Conservation (phyloP, 306 rosid genomes). For the Casuarina cunninghamiana region DNA sequence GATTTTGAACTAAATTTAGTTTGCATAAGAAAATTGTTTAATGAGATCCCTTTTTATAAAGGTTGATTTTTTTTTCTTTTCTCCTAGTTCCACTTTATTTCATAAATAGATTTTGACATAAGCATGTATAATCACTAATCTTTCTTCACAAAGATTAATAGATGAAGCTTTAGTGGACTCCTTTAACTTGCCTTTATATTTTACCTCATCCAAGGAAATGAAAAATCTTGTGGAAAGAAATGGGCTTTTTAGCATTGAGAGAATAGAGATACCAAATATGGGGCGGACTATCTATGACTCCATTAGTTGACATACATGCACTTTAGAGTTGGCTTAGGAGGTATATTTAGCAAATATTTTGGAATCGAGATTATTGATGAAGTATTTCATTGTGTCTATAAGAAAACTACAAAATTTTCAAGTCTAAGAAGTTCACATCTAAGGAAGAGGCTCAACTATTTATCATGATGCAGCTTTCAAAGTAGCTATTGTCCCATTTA, state of each 20-base stretch:
- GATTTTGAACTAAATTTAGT: too few relatives aligned
- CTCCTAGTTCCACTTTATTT: too few relatives aligned
- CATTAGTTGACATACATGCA: background rate
- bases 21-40: too few relatives aligned
- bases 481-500: background rate
- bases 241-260: conserved; percentile 8
- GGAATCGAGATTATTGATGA: conserved; percentile 8
- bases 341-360: background rate
- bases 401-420: background rate
- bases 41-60: too few relatives aligned
- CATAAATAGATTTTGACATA: too few relatives aligned
- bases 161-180: conserved; percentile 10
- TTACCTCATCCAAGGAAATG: conserved; percentile 3
- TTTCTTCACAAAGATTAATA: too few relatives aligned
- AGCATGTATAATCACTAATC: too few relatives aligned
- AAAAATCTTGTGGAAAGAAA: too few relatives aligned
- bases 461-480: background rate
- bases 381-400: background rate
- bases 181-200: conserved; percentile 6
- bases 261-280: background rate
- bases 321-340: background rate
- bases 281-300: too few relatives aligned
- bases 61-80: too few relatives aligned
- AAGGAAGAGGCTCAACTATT: background rate
- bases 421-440: background rate